Evolutionary conservation across 2,329 filamentous ascomycete genomes (phyloP).

Genomic region (Phialophora verrucosa): DNA sequence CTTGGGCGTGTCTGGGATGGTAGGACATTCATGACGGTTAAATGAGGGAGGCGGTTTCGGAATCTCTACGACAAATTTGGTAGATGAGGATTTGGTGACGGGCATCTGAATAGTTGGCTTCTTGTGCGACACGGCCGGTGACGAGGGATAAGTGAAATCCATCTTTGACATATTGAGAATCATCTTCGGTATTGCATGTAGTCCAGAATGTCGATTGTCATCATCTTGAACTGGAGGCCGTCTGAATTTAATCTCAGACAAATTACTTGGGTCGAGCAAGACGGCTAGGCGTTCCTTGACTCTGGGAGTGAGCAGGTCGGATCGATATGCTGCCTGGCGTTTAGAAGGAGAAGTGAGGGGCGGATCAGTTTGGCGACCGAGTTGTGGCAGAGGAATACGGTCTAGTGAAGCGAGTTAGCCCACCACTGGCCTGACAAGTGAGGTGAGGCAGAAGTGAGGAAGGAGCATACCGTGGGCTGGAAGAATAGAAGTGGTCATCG

Average conservation of each 20-base stretch:
- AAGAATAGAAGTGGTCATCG: conserved; percentile 53
- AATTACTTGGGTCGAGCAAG: conserved; percentile 29
- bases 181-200: conserved; percentile 33
- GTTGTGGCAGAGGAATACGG: conserved; percentile 35
- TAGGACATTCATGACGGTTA: conserved; percentile 49
- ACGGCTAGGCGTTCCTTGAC: conserved; percentile 28
- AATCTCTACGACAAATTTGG: conserved; percentile 53
- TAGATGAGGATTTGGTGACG: conserved; percentile 12
- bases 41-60: conserved; percentile 51
- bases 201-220: conserved; percentile 15
- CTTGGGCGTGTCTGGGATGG: conserved; percentile 47
- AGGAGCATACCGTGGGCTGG: conserved; percentile 49
- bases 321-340: conserved; percentile 28
- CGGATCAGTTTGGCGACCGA: conserved; percentile 24
- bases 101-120: conserved; percentile 25
- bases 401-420: conserved; percentile 27
- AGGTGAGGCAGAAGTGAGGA: conserved; percentile 8
- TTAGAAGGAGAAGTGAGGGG: conserved; percentile 29
- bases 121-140: conserved; percentile 15
- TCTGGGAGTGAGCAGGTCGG: conserved; percentile 24
- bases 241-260: conserved; percentile 36
- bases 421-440: neutral
- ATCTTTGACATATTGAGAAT: conserved; percentile 34
- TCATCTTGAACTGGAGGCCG: conserved; percentile 26
- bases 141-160: conserved; percentile 31